Conservation (phyloP, 306 rosid genomes). For the Rosa chinensis region DNA sequence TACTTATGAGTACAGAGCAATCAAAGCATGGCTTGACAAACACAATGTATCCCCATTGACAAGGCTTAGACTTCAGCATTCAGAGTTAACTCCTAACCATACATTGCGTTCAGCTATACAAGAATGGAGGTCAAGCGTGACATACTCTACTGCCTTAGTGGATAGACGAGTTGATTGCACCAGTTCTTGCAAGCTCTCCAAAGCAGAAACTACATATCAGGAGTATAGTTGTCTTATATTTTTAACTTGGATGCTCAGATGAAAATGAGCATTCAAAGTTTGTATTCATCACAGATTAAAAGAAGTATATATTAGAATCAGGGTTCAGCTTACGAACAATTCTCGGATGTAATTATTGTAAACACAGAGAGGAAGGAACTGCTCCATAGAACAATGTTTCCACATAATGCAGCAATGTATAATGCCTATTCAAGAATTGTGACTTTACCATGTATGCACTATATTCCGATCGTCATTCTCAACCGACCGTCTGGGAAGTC, state of each 20-base stretch:
- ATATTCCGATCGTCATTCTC: not conserved
- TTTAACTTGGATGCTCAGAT: not conserved
- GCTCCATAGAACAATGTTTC: not conserved
- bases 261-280: constrained; percentile 2
- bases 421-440: not conserved
- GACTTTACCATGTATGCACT: not conserved
- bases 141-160: constrained; percentile 17
- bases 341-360: constrained; percentile 4
- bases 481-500: not conserved
- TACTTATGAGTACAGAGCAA: constrained; percentile 78
- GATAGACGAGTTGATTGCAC: not conserved
- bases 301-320: not conserved
- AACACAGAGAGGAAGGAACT: no score
- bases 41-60: constrained; percentile 78
- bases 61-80: constrained; percentile 56
- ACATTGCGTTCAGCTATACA: constrained; percentile 80
- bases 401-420: not conserved
- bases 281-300: not conserved
- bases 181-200: not conserved
- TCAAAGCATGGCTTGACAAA: constrained; percentile 83
- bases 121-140: constrained; percentile 66
- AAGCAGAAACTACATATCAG: not conserved
- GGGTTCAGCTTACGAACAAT: not conserved
- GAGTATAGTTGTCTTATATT: not conserved
- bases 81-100: constrained; percentile 65